Base-by-base conservation (phyloP, 208 protist genomes). In the Acanthamoeba triangularis region DNA sequence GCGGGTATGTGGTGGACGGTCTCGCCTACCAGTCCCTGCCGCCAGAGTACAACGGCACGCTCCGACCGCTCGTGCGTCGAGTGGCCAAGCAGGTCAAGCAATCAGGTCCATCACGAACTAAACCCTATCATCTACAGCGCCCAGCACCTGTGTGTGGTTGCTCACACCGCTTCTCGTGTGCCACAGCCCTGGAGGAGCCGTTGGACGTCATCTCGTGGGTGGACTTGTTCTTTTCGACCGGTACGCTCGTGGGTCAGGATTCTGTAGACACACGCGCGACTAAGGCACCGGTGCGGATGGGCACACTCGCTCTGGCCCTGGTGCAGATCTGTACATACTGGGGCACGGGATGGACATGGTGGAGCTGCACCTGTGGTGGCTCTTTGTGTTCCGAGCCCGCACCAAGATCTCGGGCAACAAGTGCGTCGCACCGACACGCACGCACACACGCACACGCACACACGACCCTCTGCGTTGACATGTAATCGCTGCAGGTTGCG, bases 321-420 rank as follows among this genome's bases (percentile, higher is more conserved):
- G 28, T 33, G 7, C 30, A 44, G 69, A 78, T n/a, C 11, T 78
- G 30, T 78, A 78, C 69, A 78, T 78, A 16, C 1, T 78, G 33
- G 69, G 69, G 11, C 69, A 78, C 37, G 69, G 69, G 0, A 35
- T 78, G n/a, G 69, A 78, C 37, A 16, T 35, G 33, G 69, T 47
- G 69, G 69, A 78, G 37, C 69, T 78, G n/a, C 69, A 78, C 37
- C 69, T 78, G 6, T 78, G 69, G 69, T 78, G 69, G 69, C 69
- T 78, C 30, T 41, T 78, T 11, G 69, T 78, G 13, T 78, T 78
- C 69, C 0, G 69, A 44, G 69, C 69, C 5, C 69, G 69, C 30
- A 41, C 8, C 69, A 78, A 44, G 1, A 16, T 78, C n/a, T 5
- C 5, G 3, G 23, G 69, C n/a, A 78, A 78, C 69, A 78, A n/a